Base-by-base conservation (phyloP, 495 filamentous ascomycete species). In the Massariosphaeria phaeospora region DNA sequence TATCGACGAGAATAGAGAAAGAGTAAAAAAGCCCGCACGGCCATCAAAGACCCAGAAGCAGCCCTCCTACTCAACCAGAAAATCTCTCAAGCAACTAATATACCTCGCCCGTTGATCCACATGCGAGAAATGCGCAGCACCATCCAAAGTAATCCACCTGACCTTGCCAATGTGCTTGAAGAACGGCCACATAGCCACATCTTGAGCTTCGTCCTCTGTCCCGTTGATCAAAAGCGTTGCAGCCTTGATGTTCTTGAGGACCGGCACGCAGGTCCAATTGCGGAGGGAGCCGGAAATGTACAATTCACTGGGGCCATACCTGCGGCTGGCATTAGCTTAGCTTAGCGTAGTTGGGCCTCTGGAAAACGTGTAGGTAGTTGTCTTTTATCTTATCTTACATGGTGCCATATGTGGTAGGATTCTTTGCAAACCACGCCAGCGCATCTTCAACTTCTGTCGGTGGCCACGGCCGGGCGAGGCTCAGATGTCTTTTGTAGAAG, bases 401-500 rank as follows among this genome's bases (percentile, higher is more conserved):
- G 11, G 72, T 75, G 7, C 57, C 35, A 52, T 76, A 76, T 0
- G 71, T 68, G 0, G 72, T 77, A 6, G 52, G 15, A 48, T 76
- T 72, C 21, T 75, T 63, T 48, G 70, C 67, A 15, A 78, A 41
- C 33, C 67, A 48, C 17, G 44, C 54, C 5, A 76, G 67, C 0
- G 65, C 50, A 7, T 49, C 50, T 18, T 57, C 24, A 30, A 66
- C 53, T 11, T 68, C 64, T 7, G 64, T 13, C 3, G 18, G 6
- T 0, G 76, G 76, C 48, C 52, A 70, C 0, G 70, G 73, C 3
- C 69, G 42, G 1, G 67, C 31, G 0, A 69, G 59, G 35, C 74
- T 75, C 0, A 75, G 47, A 52, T 76, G 72, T 25, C 59, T 48
- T 11, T 67, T 53, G 48, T 75, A 76, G 48, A 71, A 77, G 0